Evolutionary conservation across 371 early-diverging fungal genomes (phyloP).

Genomic region (Globomyces sp.): DNA sequence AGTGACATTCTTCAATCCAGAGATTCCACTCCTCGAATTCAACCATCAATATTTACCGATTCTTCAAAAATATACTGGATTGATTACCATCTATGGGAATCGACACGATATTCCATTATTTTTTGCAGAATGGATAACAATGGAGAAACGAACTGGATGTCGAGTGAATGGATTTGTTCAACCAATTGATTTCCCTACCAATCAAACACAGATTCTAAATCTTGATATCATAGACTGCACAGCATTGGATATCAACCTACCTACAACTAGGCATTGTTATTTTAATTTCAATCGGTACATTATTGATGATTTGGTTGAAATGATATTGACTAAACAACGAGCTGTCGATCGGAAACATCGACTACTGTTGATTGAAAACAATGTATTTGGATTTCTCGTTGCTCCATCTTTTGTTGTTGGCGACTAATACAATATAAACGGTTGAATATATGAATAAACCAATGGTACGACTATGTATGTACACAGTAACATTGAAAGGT

Average conservation of each 20-base stretch:
- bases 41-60: conserved; percentile 34
- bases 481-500: too few species aligned
- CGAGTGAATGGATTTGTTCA: conserved; percentile 28
- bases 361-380: conserved; percentile 31
- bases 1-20: conserved; percentile 44
- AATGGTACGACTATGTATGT: too few species aligned
- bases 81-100: conserved; percentile 47
- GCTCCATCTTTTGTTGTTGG: conserved; percentile 11
- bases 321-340: conserved; percentile 35
- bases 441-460: too few species aligned
- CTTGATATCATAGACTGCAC: conserved; percentile 50
- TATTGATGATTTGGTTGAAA: conserved; percentile 45
- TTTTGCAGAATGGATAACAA: conserved; percentile 31
- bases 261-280: conserved; percentile 43
- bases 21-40: conserved; percentile 35
- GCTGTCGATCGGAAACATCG: conserved; percentile 39
- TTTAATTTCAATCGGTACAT: conserved; percentile 46
- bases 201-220: conserved; percentile 22
- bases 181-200: conserved; percentile 17
- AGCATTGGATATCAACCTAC: conserved; percentile 44
- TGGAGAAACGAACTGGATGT: conserved; percentile 24
- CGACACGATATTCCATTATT: conserved; percentile 39
- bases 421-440: too few species aligned
- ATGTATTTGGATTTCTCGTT: conserved; percentile 15
- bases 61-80: conserved; percentile 34